Conservation (phyloP, 176 grass and related monocot species). For the Paspalum notatum region DNA sequence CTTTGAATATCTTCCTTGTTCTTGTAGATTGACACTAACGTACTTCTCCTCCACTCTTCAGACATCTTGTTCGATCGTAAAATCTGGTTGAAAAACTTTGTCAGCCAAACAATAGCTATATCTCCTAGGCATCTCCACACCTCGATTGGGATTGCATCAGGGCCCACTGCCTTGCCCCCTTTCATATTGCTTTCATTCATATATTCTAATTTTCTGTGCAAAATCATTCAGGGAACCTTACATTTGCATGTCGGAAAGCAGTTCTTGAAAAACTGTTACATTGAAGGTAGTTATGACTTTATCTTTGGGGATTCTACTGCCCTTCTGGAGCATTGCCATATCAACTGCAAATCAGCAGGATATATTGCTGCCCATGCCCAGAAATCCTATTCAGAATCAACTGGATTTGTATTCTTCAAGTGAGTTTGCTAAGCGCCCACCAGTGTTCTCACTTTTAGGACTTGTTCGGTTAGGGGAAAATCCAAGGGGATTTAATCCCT, state of each 20-base stretch:
- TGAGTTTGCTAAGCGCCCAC: conserved; percentile 22
- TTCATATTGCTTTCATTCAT: not conserved
- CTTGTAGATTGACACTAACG: too few species aligned
- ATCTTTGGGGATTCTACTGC: conserved; percentile 88
- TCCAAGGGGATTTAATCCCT: too few species aligned
- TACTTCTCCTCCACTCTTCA: too few species aligned
- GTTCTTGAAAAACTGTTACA: conserved; percentile 88
- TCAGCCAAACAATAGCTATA: too few species aligned
- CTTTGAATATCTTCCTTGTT: too few species aligned
- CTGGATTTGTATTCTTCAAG: conserved; percentile 93
- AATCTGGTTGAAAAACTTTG: too few species aligned
- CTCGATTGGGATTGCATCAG: too few species aligned
- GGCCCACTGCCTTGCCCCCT: too few species aligned
- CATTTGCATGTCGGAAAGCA: conserved; percentile 93
- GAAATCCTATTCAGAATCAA: conserved; percentile 81
- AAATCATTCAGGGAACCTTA: conserved; percentile 68
- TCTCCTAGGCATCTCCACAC: too few species aligned
- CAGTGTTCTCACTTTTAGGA: conserved; percentile 11
- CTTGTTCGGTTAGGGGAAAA: too few species aligned
- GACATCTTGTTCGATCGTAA: too few species aligned
- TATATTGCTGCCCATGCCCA: conserved; percentile 89
- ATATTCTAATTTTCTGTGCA: not conserved
- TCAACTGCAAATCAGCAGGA: conserved; percentile 76
- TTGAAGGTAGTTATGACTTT: conserved; percentile 88
- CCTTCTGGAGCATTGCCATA: conserved; percentile 90